phyloP scores from a whole-genome alignment of 768 basidiomycete genomes.

The Gelatoporia subvermispora region DNA sequence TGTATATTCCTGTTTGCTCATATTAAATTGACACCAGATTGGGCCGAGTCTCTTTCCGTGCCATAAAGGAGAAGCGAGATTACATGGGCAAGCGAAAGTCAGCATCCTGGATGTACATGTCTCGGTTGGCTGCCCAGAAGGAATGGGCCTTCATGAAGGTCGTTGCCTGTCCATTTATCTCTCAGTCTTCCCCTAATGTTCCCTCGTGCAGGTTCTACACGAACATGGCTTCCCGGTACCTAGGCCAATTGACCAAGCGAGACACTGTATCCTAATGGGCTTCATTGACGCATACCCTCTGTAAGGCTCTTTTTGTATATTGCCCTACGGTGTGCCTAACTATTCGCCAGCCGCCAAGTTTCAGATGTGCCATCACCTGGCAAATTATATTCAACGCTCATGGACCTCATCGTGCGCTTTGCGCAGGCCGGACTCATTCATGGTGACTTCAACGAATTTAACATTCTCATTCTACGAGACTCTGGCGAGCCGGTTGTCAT shows the following conservation, averaged over 20 bases:
- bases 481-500: conserved; percentile 81
- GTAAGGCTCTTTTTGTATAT: conserved; percentile 41
- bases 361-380: conserved; percentile 80
- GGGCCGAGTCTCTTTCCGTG: conserved; percentile 95
- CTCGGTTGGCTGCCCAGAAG: conserved; percentile 90
- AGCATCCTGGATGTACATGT: conserved; percentile 99
- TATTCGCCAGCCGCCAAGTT: conserved; percentile 70
- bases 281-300: conserved; percentile 92
- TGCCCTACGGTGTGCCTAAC: neutral
- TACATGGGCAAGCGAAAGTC: conserved; percentile 94
- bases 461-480: conserved; percentile 85
- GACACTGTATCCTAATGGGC: conserved; percentile 96
- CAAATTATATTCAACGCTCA: conserved; percentile 83
- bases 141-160: conserved; percentile 99
- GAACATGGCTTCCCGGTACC: conserved; percentile 94
- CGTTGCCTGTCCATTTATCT: conserved; percentile 8
- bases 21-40: conserved; percentile 45
- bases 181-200: neutral
- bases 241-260: conserved; percentile 85
- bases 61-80: conserved; percentile 94
- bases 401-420: conserved; percentile 95
- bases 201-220: conserved; percentile 64
- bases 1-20: neutral
- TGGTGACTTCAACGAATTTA: conserved; percentile 99
- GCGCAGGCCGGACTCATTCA: conserved; percentile 95